Conservation (phyloP, 257 asterid species). For the Nicotiana knightiana region DNA sequence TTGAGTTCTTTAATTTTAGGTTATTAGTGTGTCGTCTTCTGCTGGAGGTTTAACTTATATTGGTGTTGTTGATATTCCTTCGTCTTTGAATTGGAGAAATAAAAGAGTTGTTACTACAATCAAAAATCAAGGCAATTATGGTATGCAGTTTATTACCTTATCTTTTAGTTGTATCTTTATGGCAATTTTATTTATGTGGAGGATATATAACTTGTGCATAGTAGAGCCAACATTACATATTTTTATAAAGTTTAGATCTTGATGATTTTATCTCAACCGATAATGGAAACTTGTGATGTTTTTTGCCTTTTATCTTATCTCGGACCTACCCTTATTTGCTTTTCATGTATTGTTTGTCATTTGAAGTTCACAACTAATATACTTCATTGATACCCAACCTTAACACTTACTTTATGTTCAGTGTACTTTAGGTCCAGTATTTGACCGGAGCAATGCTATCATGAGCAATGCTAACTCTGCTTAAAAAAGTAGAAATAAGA, state of each 20-base stretch:
- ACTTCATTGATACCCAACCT: too few relatives aligned
- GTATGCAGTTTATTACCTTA: conserved; percentile 33
- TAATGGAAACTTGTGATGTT: background rate
- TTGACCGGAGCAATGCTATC: too few relatives aligned
- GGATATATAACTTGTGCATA: background rate
- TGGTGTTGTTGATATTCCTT: conserved; percentile 38
- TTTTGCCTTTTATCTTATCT: conserved; percentile 1
- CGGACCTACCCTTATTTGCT: too few relatives aligned
- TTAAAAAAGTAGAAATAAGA: too few relatives aligned
- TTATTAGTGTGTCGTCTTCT: background rate
- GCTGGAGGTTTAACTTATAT: conserved; percentile 23
- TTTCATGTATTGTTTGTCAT: too few relatives aligned
- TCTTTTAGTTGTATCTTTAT: background rate
- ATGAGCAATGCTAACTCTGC: too few relatives aligned
- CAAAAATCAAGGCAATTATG: conserved; percentile 89
- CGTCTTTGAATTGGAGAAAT: conserved; percentile 76
- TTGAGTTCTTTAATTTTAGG: too few relatives aligned
- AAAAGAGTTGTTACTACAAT: conserved; percentile 81
- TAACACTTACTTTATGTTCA: too few relatives aligned
- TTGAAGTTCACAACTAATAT: too few relatives aligned
- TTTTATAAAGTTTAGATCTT: too few relatives aligned
- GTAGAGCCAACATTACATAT: background rate
- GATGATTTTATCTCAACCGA: background rate
- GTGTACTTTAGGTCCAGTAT: too few relatives aligned
- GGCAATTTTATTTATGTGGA: background rate